Percentiles rank a stretch among this genome's conserved stretches.
Conservation (phyloP, 2,329 filamentous ascomycete species). For the Fusarium sororula region DNA sequence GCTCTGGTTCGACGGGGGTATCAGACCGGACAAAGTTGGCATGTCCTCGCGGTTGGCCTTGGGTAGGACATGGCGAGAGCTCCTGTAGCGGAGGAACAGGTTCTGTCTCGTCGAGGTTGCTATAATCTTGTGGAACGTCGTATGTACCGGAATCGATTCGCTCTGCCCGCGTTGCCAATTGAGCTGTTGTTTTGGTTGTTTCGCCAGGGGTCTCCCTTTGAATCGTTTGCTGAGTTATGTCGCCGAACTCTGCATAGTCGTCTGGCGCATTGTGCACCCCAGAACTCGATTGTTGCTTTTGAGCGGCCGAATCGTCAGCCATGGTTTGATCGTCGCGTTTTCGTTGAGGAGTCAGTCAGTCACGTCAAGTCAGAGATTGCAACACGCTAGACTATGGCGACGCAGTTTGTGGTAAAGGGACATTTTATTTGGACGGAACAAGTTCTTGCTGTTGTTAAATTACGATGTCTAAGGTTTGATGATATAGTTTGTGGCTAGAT, state of each 20-base stretch:
- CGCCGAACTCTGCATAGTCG: neutral
- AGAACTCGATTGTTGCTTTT: neutral
- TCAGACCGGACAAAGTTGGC: slow-evolving; percentile 7
- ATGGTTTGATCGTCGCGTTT: slow-evolving; percentile 6
- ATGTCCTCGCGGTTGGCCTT: slow-evolving; percentile 8
- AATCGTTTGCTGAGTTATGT: neutral
- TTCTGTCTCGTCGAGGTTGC: slow-evolving; percentile 54
- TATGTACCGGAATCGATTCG: slow-evolving; percentile 34
- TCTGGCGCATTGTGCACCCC: neutral
- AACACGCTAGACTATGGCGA: neutral
- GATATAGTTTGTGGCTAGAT: slow-evolving; percentile 13
- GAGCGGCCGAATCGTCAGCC: neutral
- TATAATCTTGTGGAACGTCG: slow-evolving; percentile 46
- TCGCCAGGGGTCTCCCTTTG: neutral
- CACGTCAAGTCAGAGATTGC: neutral
- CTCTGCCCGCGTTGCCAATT: neutral
- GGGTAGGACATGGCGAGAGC: neutral
- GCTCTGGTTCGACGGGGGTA: neutral
- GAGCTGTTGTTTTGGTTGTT: neutral
- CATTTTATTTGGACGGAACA: slow-evolving; percentile 5
- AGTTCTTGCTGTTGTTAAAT: neutral
- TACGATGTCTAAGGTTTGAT: slow-evolving; percentile 3
- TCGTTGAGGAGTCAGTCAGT: neutral
- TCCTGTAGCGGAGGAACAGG: slow-evolving; percentile 13
- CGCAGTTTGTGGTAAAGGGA: neutral